These are phyloP conservation scores for Coemansia sp. DNA, from an alignment of 192 early-diverging fungal species.

Conservation along the genomic window DNA sequence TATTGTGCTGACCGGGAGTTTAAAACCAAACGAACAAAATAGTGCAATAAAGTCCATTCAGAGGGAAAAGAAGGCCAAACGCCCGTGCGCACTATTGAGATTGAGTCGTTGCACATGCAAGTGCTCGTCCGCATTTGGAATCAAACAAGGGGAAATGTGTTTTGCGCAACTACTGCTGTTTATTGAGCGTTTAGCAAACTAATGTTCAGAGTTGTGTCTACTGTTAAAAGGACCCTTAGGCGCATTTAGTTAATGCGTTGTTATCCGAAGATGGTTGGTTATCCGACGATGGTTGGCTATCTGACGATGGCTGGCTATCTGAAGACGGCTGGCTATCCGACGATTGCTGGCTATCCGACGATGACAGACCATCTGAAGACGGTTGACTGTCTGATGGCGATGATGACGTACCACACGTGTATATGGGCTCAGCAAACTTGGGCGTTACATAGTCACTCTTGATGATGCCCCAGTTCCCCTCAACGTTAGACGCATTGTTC, in stretches of 20 bases:
- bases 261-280: no score
- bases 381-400: no score
- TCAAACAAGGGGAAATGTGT: neutral
- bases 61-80: neutral
- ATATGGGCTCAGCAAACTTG: conserved; percentile 34
- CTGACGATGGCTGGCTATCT: no score
- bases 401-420: conserved; percentile 1
- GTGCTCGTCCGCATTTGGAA: conserved; percentile 1
- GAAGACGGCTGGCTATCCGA: no score
- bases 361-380: neutral
- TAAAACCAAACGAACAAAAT: neutral
- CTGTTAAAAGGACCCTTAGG: neutral
- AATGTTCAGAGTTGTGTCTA: neutral
- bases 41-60: neutral
- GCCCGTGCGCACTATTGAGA: neutral
- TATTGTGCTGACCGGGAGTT: neutral
- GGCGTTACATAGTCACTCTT: conserved; percentile 26
- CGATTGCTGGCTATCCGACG: no score
- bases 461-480: conserved; percentile 39
- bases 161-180: neutral
- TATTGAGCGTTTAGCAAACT: neutral
- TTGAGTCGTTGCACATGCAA: no score
- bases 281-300: no score
- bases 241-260: neutral
- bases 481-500: conserved; percentile 46